These are phyloP conservation scores for Aspergillus carlsbadensis DNA, from an alignment of 495 filamentous ascomycete genomes.

Conservation along the genomic window DNA sequence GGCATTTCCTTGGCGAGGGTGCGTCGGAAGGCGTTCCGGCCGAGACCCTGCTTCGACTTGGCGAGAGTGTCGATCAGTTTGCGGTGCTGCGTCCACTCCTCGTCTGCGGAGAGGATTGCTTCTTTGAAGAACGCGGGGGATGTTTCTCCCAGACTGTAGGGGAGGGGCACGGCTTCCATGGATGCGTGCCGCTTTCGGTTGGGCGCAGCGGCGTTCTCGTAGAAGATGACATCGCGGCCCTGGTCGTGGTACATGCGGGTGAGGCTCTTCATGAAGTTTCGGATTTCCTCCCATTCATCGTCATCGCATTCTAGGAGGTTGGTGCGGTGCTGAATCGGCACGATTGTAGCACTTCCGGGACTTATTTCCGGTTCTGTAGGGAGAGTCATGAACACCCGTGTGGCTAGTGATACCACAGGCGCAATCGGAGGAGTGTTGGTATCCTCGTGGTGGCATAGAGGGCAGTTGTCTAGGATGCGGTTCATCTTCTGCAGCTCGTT, in stretches of 20 bases:
- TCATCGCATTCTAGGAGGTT: slow-evolving; percentile 97
- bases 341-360: slow-evolving; percentile 79
- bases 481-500: slow-evolving; percentile 89
- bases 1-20: slow-evolving; percentile 94
- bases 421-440: slow-evolving; percentile 79
- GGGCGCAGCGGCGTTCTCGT: slow-evolving; percentile 89
- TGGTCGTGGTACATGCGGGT: slow-evolving; percentile 91
- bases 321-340: slow-evolving; percentile 81
- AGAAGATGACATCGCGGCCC: slow-evolving; percentile 89
- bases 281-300: slow-evolving; percentile 98
- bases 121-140: slow-evolving; percentile 95
- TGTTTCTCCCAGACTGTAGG: slow-evolving; percentile 81
- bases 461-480: slow-evolving; percentile 81
- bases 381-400: slow-evolving; percentile 82
- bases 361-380: slow-evolving; percentile 88
- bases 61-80: slow-evolving; percentile 88
- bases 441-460: slow-evolving; percentile 91
- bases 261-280: slow-evolving; percentile 98
- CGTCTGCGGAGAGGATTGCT: slow-evolving; percentile 81
- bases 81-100: slow-evolving; percentile 93
- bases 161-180: slow-evolving; percentile 83
- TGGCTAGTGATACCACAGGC: slow-evolving; percentile 85
- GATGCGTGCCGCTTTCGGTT: slow-evolving; percentile 79
- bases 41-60: slow-evolving; percentile 66
- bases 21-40: slow-evolving; percentile 78